Conservation (phyloP, 345 rosid genomes). For the Adansonia digitata region DNA sequence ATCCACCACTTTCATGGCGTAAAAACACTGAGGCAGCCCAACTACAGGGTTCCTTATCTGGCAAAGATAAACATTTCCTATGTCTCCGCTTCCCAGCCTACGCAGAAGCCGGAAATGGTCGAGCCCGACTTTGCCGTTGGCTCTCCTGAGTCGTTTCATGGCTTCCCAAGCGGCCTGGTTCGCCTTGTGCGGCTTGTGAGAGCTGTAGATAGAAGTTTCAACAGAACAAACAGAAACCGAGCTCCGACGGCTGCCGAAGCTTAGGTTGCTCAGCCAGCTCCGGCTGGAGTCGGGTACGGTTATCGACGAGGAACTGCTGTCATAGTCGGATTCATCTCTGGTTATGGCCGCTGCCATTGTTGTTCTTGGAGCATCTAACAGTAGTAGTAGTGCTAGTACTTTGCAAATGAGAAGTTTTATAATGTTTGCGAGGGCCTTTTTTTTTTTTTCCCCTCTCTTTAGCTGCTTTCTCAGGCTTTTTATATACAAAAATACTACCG, state of each 20-base stretch:
- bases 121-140: conserved; percentile 66
- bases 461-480: conserved; percentile 6
- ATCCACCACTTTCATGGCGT: conserved; percentile 95
- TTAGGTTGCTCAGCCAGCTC: conserved; percentile 81
- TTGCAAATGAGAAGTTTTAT: not conserved
- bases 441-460: too few species aligned
- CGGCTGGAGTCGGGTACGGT: conserved; percentile 72
- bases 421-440: not conserved
- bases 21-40: conserved; percentile 50
- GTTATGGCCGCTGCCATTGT: conserved; percentile 46
- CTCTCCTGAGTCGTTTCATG: conserved; percentile 49
- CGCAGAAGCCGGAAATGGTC: conserved; percentile 76
- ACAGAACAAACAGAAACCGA: conserved; percentile 47
- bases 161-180: conserved; percentile 90
- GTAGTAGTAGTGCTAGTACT: not conserved
- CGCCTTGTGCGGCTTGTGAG: conserved; percentile 88
- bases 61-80: conserved; percentile 90
- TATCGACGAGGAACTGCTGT: conserved; percentile 51
- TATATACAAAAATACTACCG: conserved; percentile 18
- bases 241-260: conserved; percentile 74
- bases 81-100: conserved; percentile 83
- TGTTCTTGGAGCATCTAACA: conserved; percentile 7
- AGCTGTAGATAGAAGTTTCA: conserved; percentile 22
- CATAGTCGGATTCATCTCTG: conserved; percentile 58
- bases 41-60: conserved; percentile 67